Evolutionary conservation across 1,139 yeast genomes (phyloP).

Genomic region (Debaryomyces sp.): DNA sequence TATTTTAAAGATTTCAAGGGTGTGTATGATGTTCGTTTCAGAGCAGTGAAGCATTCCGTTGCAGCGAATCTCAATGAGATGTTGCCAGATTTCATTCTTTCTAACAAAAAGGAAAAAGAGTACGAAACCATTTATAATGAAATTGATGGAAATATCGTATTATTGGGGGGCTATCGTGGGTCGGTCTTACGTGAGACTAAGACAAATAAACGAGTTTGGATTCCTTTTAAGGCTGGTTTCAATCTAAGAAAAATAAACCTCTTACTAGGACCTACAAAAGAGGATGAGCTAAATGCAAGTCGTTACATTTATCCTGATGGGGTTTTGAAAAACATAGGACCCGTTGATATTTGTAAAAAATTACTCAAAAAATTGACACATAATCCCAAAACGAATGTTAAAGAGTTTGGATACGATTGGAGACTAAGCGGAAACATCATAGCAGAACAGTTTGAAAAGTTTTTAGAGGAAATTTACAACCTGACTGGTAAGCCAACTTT

Average conservation of each 20-base stretch:
- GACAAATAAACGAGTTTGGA: conserved; percentile 75
- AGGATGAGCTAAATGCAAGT: conserved; percentile 59
- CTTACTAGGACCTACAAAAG: conserved; percentile 68
- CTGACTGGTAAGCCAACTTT: conserved; percentile 57
- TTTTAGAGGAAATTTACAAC: conserved; percentile 44
- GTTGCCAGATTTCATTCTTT: conserved; percentile 29
- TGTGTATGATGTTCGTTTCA: conserved; percentile 64
- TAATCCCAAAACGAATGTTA: conserved; percentile 65
- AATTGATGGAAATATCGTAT: conserved; percentile 73
- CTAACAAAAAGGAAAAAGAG: conserved; percentile 24
- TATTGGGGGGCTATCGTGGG: conserved; percentile 90
- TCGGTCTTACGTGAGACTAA: conserved; percentile 69
- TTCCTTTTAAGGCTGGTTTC: conserved; percentile 85
- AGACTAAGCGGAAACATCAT: conserved; percentile 63
- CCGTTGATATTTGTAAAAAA: conserved; percentile 74
- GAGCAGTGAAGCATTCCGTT: conserved; percentile 69
- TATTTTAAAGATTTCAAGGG: conserved; percentile 58
- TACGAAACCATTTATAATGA: conserved; percentile 41
- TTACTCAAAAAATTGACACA: conserved; percentile 55
- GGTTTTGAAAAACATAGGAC: conserved; percentile 80
- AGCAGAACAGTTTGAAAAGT: conserved; percentile 51
- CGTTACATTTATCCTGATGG: conserved; percentile 70
- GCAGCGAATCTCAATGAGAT: conserved; percentile 51
- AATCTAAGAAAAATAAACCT: conserved; percentile 70
- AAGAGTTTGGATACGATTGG: conserved; percentile 92